Evolutionary conservation across 2,329 filamentous ascomycete genomes (phyloP).

Genomic region (Mycosphaerella sp.): DNA sequence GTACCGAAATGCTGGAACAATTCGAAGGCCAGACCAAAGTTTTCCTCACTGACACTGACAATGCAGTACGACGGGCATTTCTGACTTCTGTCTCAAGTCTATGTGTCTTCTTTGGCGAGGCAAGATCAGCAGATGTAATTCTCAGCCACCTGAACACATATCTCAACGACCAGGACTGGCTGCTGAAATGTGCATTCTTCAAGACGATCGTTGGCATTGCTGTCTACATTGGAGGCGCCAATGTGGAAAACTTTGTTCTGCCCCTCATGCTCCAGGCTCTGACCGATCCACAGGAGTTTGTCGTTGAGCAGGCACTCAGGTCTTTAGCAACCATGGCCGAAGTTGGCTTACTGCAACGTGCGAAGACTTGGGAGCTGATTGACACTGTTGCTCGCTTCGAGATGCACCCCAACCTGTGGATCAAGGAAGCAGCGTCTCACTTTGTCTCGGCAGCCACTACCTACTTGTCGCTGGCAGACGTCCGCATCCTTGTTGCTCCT

Average conservation of each 20-base stretch:
- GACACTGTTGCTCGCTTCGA: conserved; percentile 78
- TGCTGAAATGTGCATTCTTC: conserved; percentile 92
- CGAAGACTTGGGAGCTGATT: conserved; percentile 80
- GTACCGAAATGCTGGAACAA: conserved; percentile 70
- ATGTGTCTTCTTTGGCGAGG: conserved; percentile 89
- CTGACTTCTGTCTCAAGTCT: conserved; percentile 84
- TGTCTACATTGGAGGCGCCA: conserved; percentile 79
- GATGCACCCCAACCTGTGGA: conserved; percentile 92
- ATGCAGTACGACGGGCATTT: conserved; percentile 83
- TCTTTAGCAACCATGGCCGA: conserved; percentile 83
- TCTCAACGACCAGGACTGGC: conserved; percentile 93
- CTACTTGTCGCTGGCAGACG: conserved; percentile 71
- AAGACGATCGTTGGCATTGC: conserved; percentile 91
- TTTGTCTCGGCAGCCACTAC: conserved; percentile 72
- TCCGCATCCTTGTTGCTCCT: conserved; percentile 74
- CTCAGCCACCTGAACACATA: conserved; percentile 96
- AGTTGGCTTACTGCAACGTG: conserved; percentile 76
- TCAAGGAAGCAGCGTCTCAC: conserved; percentile 79
- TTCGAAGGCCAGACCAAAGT: conserved; percentile 87
- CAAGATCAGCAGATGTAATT: conserved; percentile 92
- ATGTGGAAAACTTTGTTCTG: conserved; percentile 88
- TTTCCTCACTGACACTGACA: conserved; percentile 78
- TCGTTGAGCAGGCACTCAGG: conserved; percentile 82
- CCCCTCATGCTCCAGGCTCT: conserved; percentile 94
- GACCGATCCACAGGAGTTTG: conserved; percentile 87